Evolutionary conservation across 441 rosid genomes (phyloP).

Genomic region (Corymbia citriodora): DNA sequence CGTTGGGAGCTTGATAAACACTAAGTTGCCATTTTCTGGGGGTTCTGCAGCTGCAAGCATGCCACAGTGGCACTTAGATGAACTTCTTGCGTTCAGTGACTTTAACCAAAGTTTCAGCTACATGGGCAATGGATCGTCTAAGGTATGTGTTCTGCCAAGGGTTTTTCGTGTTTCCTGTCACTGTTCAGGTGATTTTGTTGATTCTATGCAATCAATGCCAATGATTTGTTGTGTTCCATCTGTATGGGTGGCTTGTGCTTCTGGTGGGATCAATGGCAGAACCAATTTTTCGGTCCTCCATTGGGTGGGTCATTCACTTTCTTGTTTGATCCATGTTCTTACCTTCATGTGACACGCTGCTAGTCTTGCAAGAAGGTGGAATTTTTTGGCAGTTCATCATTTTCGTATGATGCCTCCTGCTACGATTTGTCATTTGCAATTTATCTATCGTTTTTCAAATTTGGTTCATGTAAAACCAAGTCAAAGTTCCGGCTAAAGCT

Average conservation of each 20-base stretch:
- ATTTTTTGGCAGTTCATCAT: not conserved
- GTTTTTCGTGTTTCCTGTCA: not conserved
- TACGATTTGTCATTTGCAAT: not conserved
- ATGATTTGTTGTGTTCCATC: not conserved
- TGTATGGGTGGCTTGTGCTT: not conserved
- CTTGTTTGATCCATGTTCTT: not conserved
- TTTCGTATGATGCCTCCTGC: not conserved
- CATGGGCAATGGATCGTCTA: constrained; percentile 69
- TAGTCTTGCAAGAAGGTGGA: not conserved
- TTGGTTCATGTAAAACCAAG: not conserved
- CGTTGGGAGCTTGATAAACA: constrained; percentile 11
- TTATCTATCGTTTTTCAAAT: not conserved
- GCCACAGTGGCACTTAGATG: constrained; percentile 80
- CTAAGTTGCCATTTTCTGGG: constrained; percentile 44
- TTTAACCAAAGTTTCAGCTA: constrained; percentile 49
- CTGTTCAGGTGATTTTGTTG: not conserved
- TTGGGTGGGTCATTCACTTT: not conserved
- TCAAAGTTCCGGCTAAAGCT: not conserved
- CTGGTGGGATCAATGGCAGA: not conserved
- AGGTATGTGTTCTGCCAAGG: constrained; percentile 35
- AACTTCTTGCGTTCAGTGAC: constrained; percentile 54
- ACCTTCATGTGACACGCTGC: not conserved
- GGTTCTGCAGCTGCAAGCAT: constrained; percentile 56
- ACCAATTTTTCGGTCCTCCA: not conserved
- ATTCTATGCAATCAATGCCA: not conserved